Evolutionary conservation across 2,329 filamentous ascomycete species (phyloP), one percentile per base, ranked within the genome.

Genomic region (Pseudopyricularia javanii): DNA sequence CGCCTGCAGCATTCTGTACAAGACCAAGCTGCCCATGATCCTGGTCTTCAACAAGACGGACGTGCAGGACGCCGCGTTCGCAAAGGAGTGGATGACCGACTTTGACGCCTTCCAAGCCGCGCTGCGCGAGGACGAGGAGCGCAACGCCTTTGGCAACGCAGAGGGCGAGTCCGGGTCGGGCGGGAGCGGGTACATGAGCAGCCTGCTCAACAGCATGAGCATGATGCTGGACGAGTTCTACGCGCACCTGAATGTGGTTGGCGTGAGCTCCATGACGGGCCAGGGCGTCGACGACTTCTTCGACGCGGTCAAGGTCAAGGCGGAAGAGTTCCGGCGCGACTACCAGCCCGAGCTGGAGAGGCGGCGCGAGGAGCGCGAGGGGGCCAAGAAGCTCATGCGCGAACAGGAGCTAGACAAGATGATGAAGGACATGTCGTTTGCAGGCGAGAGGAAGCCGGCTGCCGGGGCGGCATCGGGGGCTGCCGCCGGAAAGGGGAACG

Each of bases 1-100:
- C 68, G 93, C 93, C 22, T 97, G 93, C 75, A 95, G 88, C 55
- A 98, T 98, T 58, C 79, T 98, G 15, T 98, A 98, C 79, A 97
- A 97, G 74, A 97, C 91, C 2, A 95, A 95, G 66, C 76, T 98
- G 0, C 93, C 93, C 24, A 98, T 98, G 93, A 94, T 98, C 52
- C 73, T 98, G 7, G 93, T 98, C 11, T 97, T 98, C 76, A 98
- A 98, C 75, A 98, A 98, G 74, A 96, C 91, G 0, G 93, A 98
- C 63, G 89, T 95, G 43, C 89, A 95, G 66, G 86, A 94, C 62
- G 88, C 90, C 0, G 79, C 80, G 26, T 95, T 95, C 63, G 93
- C 91, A 1, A 93, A 91, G 70, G 90, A 97, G 65, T 98, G 94
- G 93, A 98, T 98, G 93, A 95, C 91, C 6, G 91, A 98, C 68